These are phyloP conservation scores for Marasmius fiardii DNA, from an alignment of 1,284 basidiomycete species.

Conservation along the genomic window DNA sequence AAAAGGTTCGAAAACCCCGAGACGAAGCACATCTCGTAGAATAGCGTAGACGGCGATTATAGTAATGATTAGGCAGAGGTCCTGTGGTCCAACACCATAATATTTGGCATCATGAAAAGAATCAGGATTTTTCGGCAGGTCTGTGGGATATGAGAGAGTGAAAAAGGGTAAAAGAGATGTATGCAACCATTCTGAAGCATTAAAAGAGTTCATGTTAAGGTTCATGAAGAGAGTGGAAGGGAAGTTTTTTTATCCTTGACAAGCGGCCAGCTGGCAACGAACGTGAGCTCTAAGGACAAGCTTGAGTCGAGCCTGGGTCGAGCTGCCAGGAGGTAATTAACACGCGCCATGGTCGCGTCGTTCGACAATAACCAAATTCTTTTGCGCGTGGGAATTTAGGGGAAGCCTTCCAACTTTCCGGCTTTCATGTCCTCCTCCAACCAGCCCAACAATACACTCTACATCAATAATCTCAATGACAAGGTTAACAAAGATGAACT, in stretches of 20 bases:
- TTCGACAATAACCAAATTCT: background rate
- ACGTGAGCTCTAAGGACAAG: background rate
- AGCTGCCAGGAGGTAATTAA: too few relatives aligned
- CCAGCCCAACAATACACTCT: constrained; percentile 86
- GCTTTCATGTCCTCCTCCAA: constrained; percentile 42
- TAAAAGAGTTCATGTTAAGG: constrained; percentile 4
- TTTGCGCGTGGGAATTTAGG: constrained; percentile 35
- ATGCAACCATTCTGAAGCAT: constrained; percentile 33
- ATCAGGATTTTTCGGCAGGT: constrained; percentile 53
- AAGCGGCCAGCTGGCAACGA: background rate
- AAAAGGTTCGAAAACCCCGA: constrained; percentile 75
- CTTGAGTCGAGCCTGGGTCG: background rate
- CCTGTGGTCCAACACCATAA: constrained; percentile 69
- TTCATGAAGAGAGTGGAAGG: constrained; percentile 7
- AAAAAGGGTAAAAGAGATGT: constrained; percentile 64
- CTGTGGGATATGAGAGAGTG: constrained; percentile 69
- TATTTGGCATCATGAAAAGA: constrained; percentile 66
- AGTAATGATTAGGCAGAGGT: constrained; percentile 69
- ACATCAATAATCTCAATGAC: constrained; percentile 92
- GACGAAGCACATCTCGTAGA: constrained; percentile 71
- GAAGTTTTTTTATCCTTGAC: background rate
- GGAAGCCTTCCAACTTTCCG: constrained; percentile 4
- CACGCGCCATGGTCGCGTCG: background rate
- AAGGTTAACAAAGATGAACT: constrained; percentile 95
- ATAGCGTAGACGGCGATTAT: constrained; percentile 79